Evolutionary conservation across 805 yeast species (phyloP).

Genomic region (Schwanniomyces pseudopolymorphus): DNA sequence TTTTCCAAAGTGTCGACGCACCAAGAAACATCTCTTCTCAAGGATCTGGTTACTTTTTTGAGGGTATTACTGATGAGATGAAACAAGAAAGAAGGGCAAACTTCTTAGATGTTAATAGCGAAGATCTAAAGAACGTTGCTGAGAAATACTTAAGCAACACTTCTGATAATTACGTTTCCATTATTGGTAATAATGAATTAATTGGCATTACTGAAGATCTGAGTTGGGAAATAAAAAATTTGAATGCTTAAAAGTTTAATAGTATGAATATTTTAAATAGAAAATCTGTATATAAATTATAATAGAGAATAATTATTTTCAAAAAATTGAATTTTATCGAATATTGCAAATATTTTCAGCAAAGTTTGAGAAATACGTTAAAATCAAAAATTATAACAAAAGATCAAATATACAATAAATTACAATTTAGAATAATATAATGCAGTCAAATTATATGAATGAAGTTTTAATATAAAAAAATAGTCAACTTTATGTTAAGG

Average conservation of each 20-base stretch:
- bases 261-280: too few species aligned
- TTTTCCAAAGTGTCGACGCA: slow-evolving; percentile 90
- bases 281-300: not conserved
- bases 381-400: too few species aligned
- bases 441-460: too few species aligned
- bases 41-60: slow-evolving; percentile 64
- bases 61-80: slow-evolving; percentile 74
- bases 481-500: too few species aligned
- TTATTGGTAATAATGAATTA: slow-evolving; percentile 44
- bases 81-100: slow-evolving; percentile 76
- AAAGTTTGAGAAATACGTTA: too few species aligned
- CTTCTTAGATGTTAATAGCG: slow-evolving; percentile 62
- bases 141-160: slow-evolving; percentile 55
- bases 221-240: slow-evolving; percentile 16
- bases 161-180: slow-evolving; percentile 30
- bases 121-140: slow-evolving; percentile 65
- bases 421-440: too few species aligned
- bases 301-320: too few species aligned
- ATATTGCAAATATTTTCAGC: too few species aligned
- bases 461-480: too few species aligned
- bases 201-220: slow-evolving; percentile 16
- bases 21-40: slow-evolving; percentile 81
- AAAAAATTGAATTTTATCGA: too few species aligned
- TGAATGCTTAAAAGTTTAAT: slow-evolving; percentile 3
- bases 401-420: too few species aligned